Conservation (phyloP, 192 early-diverging fungal species). For the Coemansia sp. region DNA sequence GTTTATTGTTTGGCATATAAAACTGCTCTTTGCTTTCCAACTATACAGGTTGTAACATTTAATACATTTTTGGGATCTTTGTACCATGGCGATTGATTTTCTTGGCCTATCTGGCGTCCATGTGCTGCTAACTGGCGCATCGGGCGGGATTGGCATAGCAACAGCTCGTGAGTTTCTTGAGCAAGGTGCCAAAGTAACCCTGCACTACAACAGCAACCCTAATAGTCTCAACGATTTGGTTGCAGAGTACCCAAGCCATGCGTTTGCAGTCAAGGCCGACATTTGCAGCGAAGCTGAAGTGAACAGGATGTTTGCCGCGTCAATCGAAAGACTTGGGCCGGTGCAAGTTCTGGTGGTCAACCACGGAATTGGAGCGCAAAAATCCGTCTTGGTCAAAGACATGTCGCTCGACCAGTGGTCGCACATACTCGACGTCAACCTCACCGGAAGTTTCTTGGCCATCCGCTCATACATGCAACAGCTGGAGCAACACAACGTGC, state of each 20-base stretch:
- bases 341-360: conserved; percentile 56
- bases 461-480: conserved; percentile 31
- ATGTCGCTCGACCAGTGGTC: conserved; percentile 56
- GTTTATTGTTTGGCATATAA: background rate
- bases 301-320: conserved; percentile 8
- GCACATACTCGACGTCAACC: conserved; percentile 56
- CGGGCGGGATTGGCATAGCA: conserved; percentile 58
- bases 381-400: conserved; percentile 55
- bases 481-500: conserved; percentile 23
- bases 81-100: conserved; percentile 19
- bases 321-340: conserved; percentile 35
- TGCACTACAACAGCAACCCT: conserved; percentile 56
- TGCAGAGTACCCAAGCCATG: conserved; percentile 20
- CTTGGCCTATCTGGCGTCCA: conserved; percentile 45
- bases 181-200: conserved; percentile 52
- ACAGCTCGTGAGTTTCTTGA: conserved; percentile 52
- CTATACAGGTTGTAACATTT: background rate
- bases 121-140: conserved; percentile 60
- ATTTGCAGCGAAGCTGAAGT: conserved; percentile 51
- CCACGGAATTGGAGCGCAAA: conserved; percentile 61
- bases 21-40: background rate
- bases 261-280: conserved; percentile 32
- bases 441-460: conserved; percentile 60
- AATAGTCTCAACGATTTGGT: conserved; percentile 29
- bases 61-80: background rate